Evolutionary conservation across 305 asterid genomes (phyloP), one percentile per base, ranked within the genome.

Genomic region (Fraxinus latifolia): DNA sequence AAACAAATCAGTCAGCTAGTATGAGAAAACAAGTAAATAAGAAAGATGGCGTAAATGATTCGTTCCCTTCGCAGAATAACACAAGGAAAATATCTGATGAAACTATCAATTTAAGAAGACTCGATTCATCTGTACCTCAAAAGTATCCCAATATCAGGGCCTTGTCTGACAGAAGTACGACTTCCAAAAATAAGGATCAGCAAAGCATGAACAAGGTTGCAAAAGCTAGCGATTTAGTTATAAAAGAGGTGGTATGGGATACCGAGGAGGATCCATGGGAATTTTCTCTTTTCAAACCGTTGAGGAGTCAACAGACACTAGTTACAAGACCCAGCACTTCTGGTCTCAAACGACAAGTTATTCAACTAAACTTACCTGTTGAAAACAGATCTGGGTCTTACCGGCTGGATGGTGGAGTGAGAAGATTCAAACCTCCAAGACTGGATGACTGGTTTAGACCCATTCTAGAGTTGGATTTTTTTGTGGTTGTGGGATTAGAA

Each of bases 371-470:
- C 82, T 76, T 90, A 67, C 97, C 98, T 19, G 82, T 79, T 50
- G 86, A 86, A 78, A 91, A 87, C 86, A 90, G 91, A 83, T 87
- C 89, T 80, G 91, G 92, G 33, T 79, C 84, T 81, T 82, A 86
- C 85, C 90, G 91, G 90, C 77, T 82, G 83, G 90, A 88, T 81
- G 92, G 89, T 77, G 88, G 86, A 80, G 86, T 84, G 50, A 91
- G 90, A 88, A 90, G 99, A 85, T 96, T 96, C 86, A 95, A 92
- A 85, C 88, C 91, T 81, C 94, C 94, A 71, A 92, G 92, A 83
- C 95, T 96, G 84, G 99, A 96, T 90, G 95, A 94, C 82, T 96
- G 98, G 97, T 92, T 86, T 85, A 94, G 85, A 81, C 93, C 94
- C 86, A 90, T 96, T 79, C 90, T 96, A 80, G 95, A 91, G 90